Percentiles rank a stretch among this genome's conserved stretches.
Conservation (phyloP, 371 early-diverging fungal species). For the Mortierella sp. region DNA sequence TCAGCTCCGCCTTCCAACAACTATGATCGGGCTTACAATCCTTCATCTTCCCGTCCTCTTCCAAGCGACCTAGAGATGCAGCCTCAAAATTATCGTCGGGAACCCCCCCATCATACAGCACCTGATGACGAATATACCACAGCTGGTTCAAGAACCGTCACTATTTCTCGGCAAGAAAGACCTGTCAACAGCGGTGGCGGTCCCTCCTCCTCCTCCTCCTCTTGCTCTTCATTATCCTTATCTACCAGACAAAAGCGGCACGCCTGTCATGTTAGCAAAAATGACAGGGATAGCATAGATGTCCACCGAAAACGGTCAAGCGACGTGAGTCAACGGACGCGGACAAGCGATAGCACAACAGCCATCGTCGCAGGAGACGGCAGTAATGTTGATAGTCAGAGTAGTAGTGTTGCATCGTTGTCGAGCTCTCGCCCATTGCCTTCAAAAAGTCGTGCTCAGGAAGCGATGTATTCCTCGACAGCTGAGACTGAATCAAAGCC, state of each 20-base stretch:
- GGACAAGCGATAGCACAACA: constrained; percentile 4
- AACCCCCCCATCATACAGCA: neutral
- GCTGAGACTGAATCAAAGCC: no score
- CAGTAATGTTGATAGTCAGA: neutral
- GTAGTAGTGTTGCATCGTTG: neutral
- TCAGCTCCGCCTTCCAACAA: neutral
- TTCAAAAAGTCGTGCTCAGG: no score
- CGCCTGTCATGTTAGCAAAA: neutral
- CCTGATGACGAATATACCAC: neutral
- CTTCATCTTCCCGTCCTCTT: constrained; percentile 10
- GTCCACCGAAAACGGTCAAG: neutral
- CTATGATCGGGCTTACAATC: neutral
- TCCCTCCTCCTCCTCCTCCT: no score
- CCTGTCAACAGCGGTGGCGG: no score
- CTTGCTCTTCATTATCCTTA: no score
- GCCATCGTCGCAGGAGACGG: neutral
- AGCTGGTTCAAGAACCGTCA: neutral
- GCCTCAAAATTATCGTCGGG: neutral
- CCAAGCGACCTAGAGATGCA: constrained; percentile 25
- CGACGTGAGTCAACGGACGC: neutral
- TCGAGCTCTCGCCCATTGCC: no score
- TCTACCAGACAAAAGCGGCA: neutral
- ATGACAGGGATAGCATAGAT: neutral
- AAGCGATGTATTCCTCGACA: no score
- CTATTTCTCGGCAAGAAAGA: no score